These are phyloP conservation scores for Sclerotiophoma versabilis DNA, from an alignment of 2,329 filamentous ascomycete genomes.

Conservation along the genomic window DNA sequence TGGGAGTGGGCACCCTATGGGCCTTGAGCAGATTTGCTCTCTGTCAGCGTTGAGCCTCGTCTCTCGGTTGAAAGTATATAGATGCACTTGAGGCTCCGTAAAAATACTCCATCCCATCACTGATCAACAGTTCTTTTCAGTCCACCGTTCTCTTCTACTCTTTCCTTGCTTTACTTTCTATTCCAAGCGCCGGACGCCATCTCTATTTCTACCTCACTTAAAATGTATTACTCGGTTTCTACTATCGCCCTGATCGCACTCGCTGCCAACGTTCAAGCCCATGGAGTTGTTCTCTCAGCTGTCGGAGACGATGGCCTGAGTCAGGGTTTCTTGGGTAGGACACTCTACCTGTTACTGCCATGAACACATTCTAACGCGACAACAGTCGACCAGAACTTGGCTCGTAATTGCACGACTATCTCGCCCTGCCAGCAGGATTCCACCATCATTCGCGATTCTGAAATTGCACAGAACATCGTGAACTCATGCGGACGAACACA, in stretches of 20 bases:
- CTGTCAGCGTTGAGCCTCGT: neutral
- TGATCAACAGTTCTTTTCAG: conserved; percentile 10
- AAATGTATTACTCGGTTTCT: conserved; percentile 36
- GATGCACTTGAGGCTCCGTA: neutral
- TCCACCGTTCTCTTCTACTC: conserved; percentile 22
- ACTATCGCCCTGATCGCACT: conserved; percentile 41
- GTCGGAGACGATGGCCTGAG: conserved; percentile 39
- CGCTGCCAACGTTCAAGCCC: conserved; percentile 37
- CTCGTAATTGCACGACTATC: conserved; percentile 49
- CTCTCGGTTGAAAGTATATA: conserved; percentile 25
- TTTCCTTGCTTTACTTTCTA: conserved; percentile 30
- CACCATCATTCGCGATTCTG: conserved; percentile 46
- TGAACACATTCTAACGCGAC: conserved; percentile 5
- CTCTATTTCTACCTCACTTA: conserved; percentile 28
- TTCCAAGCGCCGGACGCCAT: conserved; percentile 37
- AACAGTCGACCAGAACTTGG: conserved; percentile 42
- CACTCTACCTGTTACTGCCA: neutral
- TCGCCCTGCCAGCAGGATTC: conserved; percentile 49
- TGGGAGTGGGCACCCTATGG: conserved; percentile 31
- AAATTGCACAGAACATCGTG: conserved; percentile 49
- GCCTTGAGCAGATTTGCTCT: conserved; percentile 9
- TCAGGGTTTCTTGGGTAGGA: conserved; percentile 43
- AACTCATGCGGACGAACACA: conserved; percentile 49
- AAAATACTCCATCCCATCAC: conserved; percentile 3
- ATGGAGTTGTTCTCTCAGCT: conserved; percentile 41